Evolutionary conservation across 1,139 yeast species (phyloP).

Genomic region (Torulaspora pretoriensis): DNA sequence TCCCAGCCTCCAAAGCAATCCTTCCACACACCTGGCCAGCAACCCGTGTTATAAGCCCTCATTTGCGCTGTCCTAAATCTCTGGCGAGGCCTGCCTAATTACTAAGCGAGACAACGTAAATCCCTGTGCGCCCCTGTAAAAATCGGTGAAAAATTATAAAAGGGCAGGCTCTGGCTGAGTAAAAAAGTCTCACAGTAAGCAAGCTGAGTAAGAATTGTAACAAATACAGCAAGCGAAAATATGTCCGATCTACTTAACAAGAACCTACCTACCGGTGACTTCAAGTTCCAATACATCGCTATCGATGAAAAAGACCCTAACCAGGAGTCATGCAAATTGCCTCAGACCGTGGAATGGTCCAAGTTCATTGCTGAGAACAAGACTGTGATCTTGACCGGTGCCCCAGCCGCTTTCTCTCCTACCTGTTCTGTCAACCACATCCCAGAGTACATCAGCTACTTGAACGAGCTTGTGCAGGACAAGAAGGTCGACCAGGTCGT

Average conservation of each 20-base stretch:
- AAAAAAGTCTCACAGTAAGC: neutral
- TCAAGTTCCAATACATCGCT: conserved; percentile 31
- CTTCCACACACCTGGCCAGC: neutral
- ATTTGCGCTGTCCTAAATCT: neutral
- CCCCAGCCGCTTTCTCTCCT: conserved; percentile 92
- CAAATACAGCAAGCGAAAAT: neutral
- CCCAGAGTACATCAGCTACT: conserved; percentile 61
- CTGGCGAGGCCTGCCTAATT: conserved; percentile 3
- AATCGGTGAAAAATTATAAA: conserved; percentile 2
- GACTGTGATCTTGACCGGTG: conserved; percentile 63
- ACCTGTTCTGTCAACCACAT: conserved; percentile 79
- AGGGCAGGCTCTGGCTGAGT: neutral
- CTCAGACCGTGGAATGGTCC: conserved; percentile 29
- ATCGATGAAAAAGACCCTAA: conserved; percentile 20
- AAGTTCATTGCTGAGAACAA: conserved; percentile 34
- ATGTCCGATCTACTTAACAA: conserved; percentile 22
- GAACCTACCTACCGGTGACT: conserved; percentile 25
- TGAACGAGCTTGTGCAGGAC: conserved; percentile 47
- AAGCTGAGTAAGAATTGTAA: neutral
- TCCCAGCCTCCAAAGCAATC: neutral
- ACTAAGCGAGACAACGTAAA: conserved; percentile 6
- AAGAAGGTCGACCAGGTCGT: conserved; percentile 72
- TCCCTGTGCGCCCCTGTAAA: neutral
- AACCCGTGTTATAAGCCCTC: neutral
- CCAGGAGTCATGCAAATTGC: conserved; percentile 30